Evolutionary conservation across 345 rosid genomes (phyloP).

Genomic region (Salix exigua): DNA sequence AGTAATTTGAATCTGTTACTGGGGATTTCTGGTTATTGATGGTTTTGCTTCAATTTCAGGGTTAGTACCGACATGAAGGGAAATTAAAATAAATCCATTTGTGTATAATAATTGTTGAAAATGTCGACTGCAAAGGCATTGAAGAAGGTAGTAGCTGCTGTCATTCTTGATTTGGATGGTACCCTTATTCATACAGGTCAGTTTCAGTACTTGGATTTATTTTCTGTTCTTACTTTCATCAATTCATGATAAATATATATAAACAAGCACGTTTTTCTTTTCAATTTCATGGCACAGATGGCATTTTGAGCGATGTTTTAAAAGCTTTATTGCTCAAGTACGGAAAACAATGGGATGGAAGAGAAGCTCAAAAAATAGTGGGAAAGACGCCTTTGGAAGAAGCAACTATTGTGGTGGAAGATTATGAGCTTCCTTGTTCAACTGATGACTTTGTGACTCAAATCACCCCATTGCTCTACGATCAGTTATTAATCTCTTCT

Average conservation of each 20-base stretch:
- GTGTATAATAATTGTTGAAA: not conserved
- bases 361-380: constrained; percentile 54
- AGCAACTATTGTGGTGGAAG: constrained; percentile 73
- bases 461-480: constrained; percentile 55
- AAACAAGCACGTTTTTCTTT: not conserved
- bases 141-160: constrained; percentile 22
- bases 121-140: constrained; percentile 35
- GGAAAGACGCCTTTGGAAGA: constrained; percentile 80
- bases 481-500: constrained; percentile 33
- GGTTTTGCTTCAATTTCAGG: not conserved
- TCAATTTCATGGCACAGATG: constrained; percentile 12
- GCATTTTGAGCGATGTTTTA: constrained; percentile 40
- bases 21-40: not conserved
- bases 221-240: not conserved
- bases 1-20: not conserved
- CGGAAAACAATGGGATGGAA: constrained; percentile 94
- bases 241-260: not conserved
- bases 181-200: constrained; percentile 64
- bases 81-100: not conserved
- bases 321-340: constrained; percentile 56
- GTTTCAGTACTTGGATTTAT: not conserved
- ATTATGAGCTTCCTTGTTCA: constrained; percentile 72
- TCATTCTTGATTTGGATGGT: constrained; percentile 75
- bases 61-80: not conserved
- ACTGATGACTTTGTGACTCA: constrained; percentile 60